These are phyloP conservation scores for Quercus agrifolia DNA, from an alignment of 306 rosid genomes.

Conservation along the genomic window DNA sequence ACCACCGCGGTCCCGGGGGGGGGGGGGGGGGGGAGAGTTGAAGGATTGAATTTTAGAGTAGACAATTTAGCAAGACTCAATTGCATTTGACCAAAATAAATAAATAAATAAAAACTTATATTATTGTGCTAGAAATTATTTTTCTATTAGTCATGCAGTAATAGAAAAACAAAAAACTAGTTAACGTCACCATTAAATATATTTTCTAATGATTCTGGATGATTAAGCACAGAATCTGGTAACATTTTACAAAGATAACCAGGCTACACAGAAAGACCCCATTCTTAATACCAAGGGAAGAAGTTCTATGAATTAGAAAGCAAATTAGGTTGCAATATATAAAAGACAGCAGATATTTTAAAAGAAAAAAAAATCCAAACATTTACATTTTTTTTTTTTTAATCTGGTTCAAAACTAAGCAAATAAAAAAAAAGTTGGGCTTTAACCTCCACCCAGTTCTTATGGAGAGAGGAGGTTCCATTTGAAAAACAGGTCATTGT, in stretches of 20 bases:
- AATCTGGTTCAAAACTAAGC: too few species aligned
- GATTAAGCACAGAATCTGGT: conserved; percentile 74
- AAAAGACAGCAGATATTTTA: background rate
- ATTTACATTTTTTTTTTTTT: too few species aligned
- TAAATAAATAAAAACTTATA: background rate
- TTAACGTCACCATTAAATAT: conserved; percentile 59
- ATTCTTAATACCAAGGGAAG: background rate
- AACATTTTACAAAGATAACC: conserved; percentile 79
- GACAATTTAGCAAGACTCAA: too few species aligned
- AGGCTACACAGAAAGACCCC: conserved; percentile 46
- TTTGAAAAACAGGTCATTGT: too few species aligned
- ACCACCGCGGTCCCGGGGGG: too few species aligned
- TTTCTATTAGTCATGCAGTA: background rate
- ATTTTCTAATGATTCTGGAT: conserved; percentile 60
- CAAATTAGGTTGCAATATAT: background rate
- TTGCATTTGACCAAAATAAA: too few species aligned
- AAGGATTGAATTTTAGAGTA: too few species aligned
- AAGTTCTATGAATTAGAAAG: background rate
- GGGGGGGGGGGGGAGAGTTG: too few species aligned
- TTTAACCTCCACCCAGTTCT: too few species aligned
- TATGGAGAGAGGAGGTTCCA: too few species aligned
- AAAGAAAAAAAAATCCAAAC: background rate
- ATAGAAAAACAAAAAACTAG: background rate
- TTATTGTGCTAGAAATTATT: background rate
- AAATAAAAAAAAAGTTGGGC: too few species aligned